A percentile compares a stretch with the other conserved stretches of the same genome.
Conservation (phyloP, 2,329 filamentous ascomycete species). For the Trichoderma atroviride region DNA sequence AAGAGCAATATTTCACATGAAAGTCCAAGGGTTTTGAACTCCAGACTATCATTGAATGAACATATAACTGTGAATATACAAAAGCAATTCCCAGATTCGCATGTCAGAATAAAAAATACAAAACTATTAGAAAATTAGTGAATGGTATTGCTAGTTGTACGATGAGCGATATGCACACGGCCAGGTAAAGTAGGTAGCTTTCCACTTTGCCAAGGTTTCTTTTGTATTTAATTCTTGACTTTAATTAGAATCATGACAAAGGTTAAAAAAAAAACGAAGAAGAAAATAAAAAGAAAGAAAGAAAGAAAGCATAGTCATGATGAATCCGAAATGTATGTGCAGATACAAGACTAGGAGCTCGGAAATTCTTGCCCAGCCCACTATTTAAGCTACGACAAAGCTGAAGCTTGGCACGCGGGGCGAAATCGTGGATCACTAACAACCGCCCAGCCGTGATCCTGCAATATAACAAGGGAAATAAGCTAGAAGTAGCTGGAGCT, state of each 20-base stretch:
- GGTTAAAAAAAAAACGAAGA: too few relatives aligned
- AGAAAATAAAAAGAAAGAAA: too few relatives aligned
- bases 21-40: background rate
- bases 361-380: background rate
- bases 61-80: background rate
- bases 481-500: background rate
- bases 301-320: background rate
- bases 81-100: background rate
- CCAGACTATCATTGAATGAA: too few relatives aligned
- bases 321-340: background rate
- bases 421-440: background rate
- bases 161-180: rapidly evolving
- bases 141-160: background rate
- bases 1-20: background rate
- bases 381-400: background rate
- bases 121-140: background rate
- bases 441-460: background rate
- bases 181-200: background rate
- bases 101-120: background rate
- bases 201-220: background rate
- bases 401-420: background rate
- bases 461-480: background rate
- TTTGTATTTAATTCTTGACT: background rate
- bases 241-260: background rate
- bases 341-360: background rate